Evolutionary conservation across 2,329 filamentous ascomycete species (phyloP).

Genomic region (Cercospora sp.): DNA sequence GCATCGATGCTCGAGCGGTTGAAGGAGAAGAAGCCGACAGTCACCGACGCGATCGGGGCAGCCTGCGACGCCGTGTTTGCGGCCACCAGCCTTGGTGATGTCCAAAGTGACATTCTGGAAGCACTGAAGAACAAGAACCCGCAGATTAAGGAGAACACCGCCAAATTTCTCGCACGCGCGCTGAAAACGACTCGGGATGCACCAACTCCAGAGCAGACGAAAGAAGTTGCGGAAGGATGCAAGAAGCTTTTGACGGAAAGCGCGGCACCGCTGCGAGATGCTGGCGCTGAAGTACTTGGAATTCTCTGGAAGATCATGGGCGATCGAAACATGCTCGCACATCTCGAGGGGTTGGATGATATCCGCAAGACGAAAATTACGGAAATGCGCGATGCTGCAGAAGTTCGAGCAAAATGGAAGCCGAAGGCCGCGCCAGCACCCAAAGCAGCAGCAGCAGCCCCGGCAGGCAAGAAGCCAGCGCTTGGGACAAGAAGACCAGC

Average conservation of each 20-base stretch:
- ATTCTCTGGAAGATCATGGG: constrained; percentile 99
- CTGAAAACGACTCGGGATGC: constrained; percentile 80
- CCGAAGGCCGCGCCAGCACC: constrained; percentile 73
- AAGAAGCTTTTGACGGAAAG: constrained; percentile 91
- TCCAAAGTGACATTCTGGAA: constrained; percentile 84
- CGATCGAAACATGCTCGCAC: constrained; percentile 89
- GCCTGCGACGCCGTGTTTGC: constrained; percentile 73
- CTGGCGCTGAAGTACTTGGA: constrained; percentile 87
- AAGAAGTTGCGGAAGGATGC: constrained; percentile 78
- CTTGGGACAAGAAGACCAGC: constrained; percentile 49
- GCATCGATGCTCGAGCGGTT: constrained; percentile 89
- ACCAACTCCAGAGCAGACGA: constrained; percentile 79
- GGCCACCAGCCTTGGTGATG: constrained; percentile 73
- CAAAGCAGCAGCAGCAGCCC: constrained; percentile 53
- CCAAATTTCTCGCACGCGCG: constrained; percentile 88
- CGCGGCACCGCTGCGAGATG: constrained; percentile 78
- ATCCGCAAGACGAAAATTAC: constrained; percentile 95
- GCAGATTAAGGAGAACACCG: constrained; percentile 92
- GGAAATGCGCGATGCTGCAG: constrained; percentile 79
- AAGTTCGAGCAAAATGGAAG: constrained; percentile 88
- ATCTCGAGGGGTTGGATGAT: constrained; percentile 89
- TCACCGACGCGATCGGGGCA: constrained; percentile 82
- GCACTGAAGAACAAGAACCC: constrained; percentile 93
- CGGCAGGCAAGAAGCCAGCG: constrained; percentile 55
- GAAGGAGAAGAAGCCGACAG: constrained; percentile 93